Evolutionary conservation across 192 early-diverging fungal genomes (phyloP), one percentile per base, ranked within the genome.

Genomic region (Mortierella hygrophila): DNA sequence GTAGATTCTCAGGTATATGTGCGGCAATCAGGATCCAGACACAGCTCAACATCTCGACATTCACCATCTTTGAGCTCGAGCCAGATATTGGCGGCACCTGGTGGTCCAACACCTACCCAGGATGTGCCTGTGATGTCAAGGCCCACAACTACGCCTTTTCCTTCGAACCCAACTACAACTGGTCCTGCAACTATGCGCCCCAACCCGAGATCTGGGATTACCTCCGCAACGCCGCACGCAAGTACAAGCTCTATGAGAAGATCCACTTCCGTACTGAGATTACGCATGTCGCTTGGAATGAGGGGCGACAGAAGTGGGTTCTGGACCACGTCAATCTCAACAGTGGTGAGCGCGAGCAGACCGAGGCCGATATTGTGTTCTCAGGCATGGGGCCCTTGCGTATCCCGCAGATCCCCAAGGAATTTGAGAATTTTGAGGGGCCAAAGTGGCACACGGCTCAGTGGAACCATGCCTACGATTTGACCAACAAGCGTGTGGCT

Each of bases 21-120:
- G 90, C 92, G 35, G 91, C 89, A 6, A 88, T 92, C 26, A 85
- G 89, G 15, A 76, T 93, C 8, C 76, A 88, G 74, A 82, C 92
- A 40, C 75, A 91, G 46, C 79, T 93, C 68, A 88, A 86, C 18
- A 70, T 90, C 37, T 79, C 77, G 11, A 81, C 88, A 11, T 82
- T 77, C 42, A 81, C 78, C 21, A 79, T 93, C 46, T 91, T 88
- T 69, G 92, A 93, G 72, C 81, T 81, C 35, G 76, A 81, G 52
- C 74, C 77, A 8, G 90, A 90, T 23, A 82, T 93, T 15, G 92
- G 92, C 1, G 92, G 91, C 40, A 92, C 91, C 32, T 93, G 92
- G 92, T 83, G 80, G 42, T 72, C 87, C 40, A 89, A 87, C 79
- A 88, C 82, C 2, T 90, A 89, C 52, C 88, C 88, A 15, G 89